Evolutionary conservation across 2,329 filamentous ascomycete genomes (phyloP).

Genomic region (Ascochyta clinopodiicola): DNA sequence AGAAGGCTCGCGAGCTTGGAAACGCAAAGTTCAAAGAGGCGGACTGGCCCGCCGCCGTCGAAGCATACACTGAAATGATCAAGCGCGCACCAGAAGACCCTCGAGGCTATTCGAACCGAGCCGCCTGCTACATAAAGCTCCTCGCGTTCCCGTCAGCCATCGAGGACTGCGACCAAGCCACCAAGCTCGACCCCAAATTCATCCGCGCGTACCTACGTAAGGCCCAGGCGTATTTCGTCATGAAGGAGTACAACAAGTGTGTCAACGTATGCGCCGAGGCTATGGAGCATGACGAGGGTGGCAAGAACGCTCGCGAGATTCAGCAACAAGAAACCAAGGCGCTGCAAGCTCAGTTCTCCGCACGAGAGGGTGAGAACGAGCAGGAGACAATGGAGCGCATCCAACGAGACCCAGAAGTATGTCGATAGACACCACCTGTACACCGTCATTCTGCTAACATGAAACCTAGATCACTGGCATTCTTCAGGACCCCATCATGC

Average conservation of each 20-base stretch:
- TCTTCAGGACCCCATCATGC: slow-evolving; percentile 96
- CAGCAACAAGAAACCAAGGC: slow-evolving; percentile 95
- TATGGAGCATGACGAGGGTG: slow-evolving; percentile 74
- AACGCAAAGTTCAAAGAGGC: slow-evolving; percentile 97
- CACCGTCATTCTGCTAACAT: not conserved
- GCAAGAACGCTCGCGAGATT: slow-evolving; percentile 88
- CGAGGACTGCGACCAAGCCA: slow-evolving; percentile 88
- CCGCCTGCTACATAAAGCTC: slow-evolving; percentile 94
- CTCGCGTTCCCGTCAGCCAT: slow-evolving; percentile 94
- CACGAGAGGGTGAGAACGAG: slow-evolving; percentile 92
- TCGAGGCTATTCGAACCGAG: slow-evolving; percentile 95
- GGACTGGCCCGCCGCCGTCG: slow-evolving; percentile 94
- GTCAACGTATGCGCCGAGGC: slow-evolving; percentile 89
- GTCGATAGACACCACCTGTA: slow-evolving; percentile 38
- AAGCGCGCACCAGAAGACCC: slow-evolving; percentile 93
- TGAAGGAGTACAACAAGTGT: slow-evolving; percentile 97
- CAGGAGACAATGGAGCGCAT: slow-evolving; percentile 93
- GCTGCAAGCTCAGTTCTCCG: slow-evolving; percentile 84
- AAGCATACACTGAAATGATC: slow-evolving; percentile 94
- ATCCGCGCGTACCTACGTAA: slow-evolving; percentile 97
- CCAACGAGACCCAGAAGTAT: slow-evolving; percentile 86
- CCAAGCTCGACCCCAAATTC: slow-evolving; percentile 89
- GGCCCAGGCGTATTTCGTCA: slow-evolving; percentile 92
- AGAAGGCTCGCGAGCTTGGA: slow-evolving; percentile 92
- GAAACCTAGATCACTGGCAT: slow-evolving; percentile 75